phyloP scores from a whole-genome alignment of 805 yeast species.

The Hanseniaspora hatyaiensis region DNA sequence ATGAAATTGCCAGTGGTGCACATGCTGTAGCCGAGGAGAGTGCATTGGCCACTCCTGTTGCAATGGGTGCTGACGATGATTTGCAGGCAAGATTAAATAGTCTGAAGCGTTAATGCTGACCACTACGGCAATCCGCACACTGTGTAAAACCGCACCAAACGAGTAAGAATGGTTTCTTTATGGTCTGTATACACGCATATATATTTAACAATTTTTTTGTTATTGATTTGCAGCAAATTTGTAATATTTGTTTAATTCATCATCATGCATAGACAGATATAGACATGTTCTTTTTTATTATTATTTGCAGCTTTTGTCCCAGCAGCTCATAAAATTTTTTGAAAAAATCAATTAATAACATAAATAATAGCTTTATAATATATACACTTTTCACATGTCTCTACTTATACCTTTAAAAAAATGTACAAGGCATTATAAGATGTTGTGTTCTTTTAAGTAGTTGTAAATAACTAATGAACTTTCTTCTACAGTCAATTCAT shows the following conservation, averaged over 20 bases:
- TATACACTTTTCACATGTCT: too few species aligned
- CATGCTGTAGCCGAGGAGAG: conserved; percentile 19
- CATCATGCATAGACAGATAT: not conserved
- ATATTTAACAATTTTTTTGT: too few species aligned
- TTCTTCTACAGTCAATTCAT: conserved; percentile 62
- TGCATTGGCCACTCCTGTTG: conserved; percentile 33
- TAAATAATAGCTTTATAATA: too few species aligned
- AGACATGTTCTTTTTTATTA: not conserved
- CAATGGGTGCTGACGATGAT: conserved; percentile 68
- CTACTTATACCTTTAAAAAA: not conserved
- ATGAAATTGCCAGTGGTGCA: conserved; percentile 17
- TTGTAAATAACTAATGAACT: conserved; percentile 61
- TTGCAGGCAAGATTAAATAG: conserved; percentile 80
- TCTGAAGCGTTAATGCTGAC: conserved; percentile 56
- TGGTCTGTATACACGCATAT: not conserved
- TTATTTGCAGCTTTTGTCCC: too few species aligned
- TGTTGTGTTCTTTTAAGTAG: conserved; percentile 46
- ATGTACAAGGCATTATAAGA: conserved; percentile 12
- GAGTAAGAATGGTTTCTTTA: too few species aligned
- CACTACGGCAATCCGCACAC: too few species aligned
- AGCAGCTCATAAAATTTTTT: too few species aligned
- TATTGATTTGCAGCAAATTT: too few species aligned
- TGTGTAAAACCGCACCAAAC: too few species aligned
- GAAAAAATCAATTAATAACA: too few species aligned
- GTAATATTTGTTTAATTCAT: not conserved